Evolutionary conservation across 441 rosid genomes (phyloP).

Genomic region (Eugenia klotzschiana): DNA sequence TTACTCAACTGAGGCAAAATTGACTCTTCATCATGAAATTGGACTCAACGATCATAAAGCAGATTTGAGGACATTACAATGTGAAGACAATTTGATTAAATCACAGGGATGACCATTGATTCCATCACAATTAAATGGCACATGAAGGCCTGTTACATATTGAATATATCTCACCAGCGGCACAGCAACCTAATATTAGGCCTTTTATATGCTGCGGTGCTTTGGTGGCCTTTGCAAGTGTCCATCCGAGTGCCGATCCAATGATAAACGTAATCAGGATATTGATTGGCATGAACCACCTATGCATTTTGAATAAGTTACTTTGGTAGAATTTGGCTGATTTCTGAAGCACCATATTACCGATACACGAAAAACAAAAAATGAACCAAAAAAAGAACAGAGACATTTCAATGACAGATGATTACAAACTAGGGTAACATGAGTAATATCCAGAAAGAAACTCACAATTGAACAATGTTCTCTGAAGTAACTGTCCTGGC

Average conservation of each 20-base stretch:
- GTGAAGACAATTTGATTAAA: background rate
- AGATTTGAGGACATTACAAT: background rate
- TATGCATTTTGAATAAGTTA: background rate
- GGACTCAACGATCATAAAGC: background rate
- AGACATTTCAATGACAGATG: background rate
- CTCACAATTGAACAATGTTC: conserved; percentile 1
- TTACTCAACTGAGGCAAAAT: background rate
- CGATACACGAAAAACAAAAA: background rate
- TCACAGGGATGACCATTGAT: background rate
- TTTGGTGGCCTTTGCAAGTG: conserved; percentile 11
- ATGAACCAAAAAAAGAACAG: background rate
- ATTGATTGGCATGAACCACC: conserved; percentile 34
- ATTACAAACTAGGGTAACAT: background rate
- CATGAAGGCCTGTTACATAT: background rate
- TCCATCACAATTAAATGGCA: background rate
- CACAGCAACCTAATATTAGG: conserved; percentile 24
- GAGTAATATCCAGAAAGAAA: background rate
- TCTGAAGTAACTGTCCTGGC: background rate
- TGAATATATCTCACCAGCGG: conserved; percentile 4
- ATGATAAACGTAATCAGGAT: conserved; percentile 10
- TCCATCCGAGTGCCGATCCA: conserved; percentile 10
- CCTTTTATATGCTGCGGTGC: conserved; percentile 15
- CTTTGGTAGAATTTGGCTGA: background rate
- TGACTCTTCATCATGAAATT: background rate
- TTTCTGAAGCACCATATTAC: background rate